Evolutionary conservation across 768 basidiomycete genomes (phyloP).

Genomic region (Postia placenta): DNA sequence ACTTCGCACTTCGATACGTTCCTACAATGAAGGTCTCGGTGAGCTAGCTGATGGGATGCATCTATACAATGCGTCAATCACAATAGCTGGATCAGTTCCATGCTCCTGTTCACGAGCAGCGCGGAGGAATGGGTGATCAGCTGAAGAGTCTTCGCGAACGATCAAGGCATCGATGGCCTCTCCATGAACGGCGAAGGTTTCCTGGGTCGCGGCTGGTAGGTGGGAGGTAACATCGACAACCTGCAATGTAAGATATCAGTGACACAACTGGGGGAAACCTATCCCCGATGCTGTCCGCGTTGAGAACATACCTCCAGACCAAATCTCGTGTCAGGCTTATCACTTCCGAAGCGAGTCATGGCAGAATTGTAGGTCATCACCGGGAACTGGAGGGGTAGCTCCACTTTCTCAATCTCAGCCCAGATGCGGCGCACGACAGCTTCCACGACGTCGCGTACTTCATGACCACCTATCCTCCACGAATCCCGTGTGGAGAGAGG

Average conservation of each 20-base stretch:
- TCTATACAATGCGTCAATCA: background rate
- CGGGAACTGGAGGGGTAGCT: slow-evolving; percentile 56
- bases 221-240: slow-evolving; percentile 17
- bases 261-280: background rate
- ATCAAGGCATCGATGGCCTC: slow-evolving; percentile 12
- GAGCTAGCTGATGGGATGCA: background rate
- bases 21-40: background rate
- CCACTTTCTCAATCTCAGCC: slow-evolving; percentile 58
- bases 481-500: background rate
- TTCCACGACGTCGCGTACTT: slow-evolving; percentile 80
- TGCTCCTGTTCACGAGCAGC: background rate
- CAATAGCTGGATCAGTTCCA: background rate
- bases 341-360: slow-evolving; percentile 94
- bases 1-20: slow-evolving; percentile 2
- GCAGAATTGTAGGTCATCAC: slow-evolving; percentile 89
- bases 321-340: slow-evolving; percentile 92
- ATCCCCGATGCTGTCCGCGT: too few species aligned
- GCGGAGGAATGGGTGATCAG: slow-evolving; percentile 2
- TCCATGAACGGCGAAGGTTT: slow-evolving; percentile 6
- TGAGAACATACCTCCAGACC: slow-evolving; percentile 60
- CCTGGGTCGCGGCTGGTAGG: slow-evolving; percentile 15
- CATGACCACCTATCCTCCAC: slow-evolving; percentile 84
- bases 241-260: slow-evolving; percentile 8
- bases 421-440: slow-evolving; percentile 69
- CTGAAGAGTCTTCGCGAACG: background rate